Percentiles rank a stretch among this genome's conserved stretches.
Conservation (phyloP, 352 stramenopile genomes). For the Peronospora farinosa region DNA sequence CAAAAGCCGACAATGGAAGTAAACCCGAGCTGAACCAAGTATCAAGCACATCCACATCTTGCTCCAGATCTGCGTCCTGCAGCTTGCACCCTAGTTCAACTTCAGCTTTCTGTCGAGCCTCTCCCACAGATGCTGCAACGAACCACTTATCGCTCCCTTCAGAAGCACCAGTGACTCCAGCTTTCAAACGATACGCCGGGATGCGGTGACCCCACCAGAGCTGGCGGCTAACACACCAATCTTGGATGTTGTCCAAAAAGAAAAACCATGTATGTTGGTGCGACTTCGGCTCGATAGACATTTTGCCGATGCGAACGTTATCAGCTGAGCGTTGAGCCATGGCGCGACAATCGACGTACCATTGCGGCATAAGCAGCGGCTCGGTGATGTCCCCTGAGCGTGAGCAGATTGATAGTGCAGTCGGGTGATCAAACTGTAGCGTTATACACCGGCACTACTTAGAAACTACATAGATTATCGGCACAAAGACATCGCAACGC, state of each 20-base stretch:
- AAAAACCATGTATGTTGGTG: constrained; percentile 94
- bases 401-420: constrained; percentile 92
- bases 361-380: constrained; percentile 98
- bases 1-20: constrained; percentile 86
- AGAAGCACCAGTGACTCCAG: constrained; percentile 4
- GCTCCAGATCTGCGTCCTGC: constrained; percentile 84
- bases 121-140: constrained; percentile 88
- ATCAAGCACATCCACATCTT: constrained; percentile 99
- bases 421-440: constrained; percentile 63
- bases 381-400: constrained; percentile 98
- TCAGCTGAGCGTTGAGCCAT: constrained; percentile 93
- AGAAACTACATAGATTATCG: background rate
- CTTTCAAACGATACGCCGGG: constrained; percentile 90
- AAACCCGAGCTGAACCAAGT: constrained; percentile 99
- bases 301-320: constrained; percentile 90
- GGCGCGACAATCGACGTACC: constrained; percentile 95
- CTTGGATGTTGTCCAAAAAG: constrained; percentile 98
- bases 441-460: background rate
- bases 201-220: constrained; percentile 99
- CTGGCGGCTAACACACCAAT: constrained; percentile 99
- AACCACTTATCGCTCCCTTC: constrained; percentile 86
- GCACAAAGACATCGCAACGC: constrained; percentile 27
- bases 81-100: constrained; percentile 62
- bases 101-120: constrained; percentile 88
- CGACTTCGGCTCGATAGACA: constrained; percentile 92